These are phyloP conservation scores for Penicillium parvum DNA, from an alignment of 495 filamentous ascomycete genomes.

Conservation along the genomic window DNA sequence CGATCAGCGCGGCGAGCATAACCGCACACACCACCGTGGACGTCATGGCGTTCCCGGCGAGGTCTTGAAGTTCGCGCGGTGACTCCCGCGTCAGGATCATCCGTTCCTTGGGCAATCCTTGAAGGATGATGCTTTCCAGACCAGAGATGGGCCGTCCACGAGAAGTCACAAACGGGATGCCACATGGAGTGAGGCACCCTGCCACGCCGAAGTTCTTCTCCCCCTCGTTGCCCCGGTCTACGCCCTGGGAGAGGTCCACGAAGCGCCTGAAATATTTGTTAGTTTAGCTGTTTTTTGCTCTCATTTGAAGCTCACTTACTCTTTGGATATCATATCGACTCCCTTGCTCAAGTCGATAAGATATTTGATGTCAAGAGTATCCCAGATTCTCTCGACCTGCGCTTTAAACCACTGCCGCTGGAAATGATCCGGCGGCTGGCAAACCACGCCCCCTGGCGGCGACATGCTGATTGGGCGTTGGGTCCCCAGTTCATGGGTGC, in stretches of 20 bases:
- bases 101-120: slow-evolving; percentile 64
- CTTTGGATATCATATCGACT: slow-evolving; percentile 17
- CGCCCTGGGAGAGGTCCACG: slow-evolving; percentile 73
- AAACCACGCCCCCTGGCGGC: slow-evolving; percentile 43
- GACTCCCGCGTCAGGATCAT: slow-evolving; percentile 61
- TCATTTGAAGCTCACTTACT: too few species aligned
- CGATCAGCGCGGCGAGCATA: slow-evolving; percentile 52
- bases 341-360: slow-evolving; percentile 40
- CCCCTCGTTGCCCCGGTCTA: slow-evolving; percentile 53
- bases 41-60: slow-evolving; percentile 84
- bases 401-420: slow-evolving; percentile 45
- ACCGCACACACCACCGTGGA: slow-evolving; percentile 66
- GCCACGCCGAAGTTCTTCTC: slow-evolving; percentile 51
- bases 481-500: slow-evolving; percentile 42
- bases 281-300: too few species aligned
- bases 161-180: slow-evolving; percentile 58
- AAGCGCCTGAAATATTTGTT: slow-evolving; percentile 37
- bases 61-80: slow-evolving; percentile 60
- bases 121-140: slow-evolving; percentile 61
- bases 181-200: slow-evolving; percentile 67
- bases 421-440: slow-evolving; percentile 50
- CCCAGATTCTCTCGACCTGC: slow-evolving; percentile 56
- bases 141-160: slow-evolving; percentile 61
- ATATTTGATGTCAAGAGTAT: slow-evolving; percentile 63
- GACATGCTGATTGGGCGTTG: slow-evolving; percentile 55